Evolutionary conservation across 2,329 filamentous ascomycete genomes (phyloP).

Genomic region (Diaporthe capsici): DNA sequence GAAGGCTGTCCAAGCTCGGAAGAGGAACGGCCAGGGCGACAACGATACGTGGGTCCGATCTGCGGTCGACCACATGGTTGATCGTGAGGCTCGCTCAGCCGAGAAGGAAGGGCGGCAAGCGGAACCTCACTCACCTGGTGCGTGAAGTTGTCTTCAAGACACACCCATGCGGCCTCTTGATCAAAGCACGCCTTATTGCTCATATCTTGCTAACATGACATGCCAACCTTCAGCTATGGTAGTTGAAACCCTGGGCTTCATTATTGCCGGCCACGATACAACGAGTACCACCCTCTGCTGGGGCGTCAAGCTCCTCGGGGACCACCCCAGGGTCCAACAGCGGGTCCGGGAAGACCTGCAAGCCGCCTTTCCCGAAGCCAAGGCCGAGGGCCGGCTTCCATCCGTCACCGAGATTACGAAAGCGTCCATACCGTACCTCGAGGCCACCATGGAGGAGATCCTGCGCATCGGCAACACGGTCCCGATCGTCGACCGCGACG

Average conservation of each 20-base stretch:
- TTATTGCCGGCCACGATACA: slow-evolving; percentile 60
- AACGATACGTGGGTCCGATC: slow-evolving; percentile 38
- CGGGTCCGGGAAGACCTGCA: slow-evolving; percentile 57
- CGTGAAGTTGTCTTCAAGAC: not conserved
- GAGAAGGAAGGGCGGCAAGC: slow-evolving; percentile 34
- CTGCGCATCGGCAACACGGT: slow-evolving; percentile 62
- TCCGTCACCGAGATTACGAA: slow-evolving; percentile 48
- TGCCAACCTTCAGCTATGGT: slow-evolving; percentile 7
- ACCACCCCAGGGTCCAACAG: slow-evolving; percentile 55
- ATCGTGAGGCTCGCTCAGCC: slow-evolving; percentile 29
- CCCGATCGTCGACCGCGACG: slow-evolving; percentile 60
- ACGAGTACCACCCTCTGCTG: slow-evolving; percentile 59
- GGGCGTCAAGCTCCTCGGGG: slow-evolving; percentile 58
- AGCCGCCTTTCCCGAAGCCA: slow-evolving; percentile 53
- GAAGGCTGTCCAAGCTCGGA: slow-evolving; percentile 20
- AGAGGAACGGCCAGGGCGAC: not conserved
- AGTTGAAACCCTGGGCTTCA: slow-evolving; percentile 57
- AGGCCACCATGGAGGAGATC: slow-evolving; percentile 62
- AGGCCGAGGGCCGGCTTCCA: slow-evolving; percentile 50
- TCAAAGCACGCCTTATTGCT: not conserved
- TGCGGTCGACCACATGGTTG: slow-evolving; percentile 32
- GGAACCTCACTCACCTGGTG: slow-evolving; percentile 28
- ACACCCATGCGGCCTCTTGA: too few relatives aligned
- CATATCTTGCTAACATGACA: not conserved
- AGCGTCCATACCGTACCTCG: slow-evolving; percentile 59